These are phyloP conservation scores for Phaeophleospora eucalypticola DNA, from an alignment of 2,329 filamentous ascomycete genomes.

Conservation along the genomic window DNA sequence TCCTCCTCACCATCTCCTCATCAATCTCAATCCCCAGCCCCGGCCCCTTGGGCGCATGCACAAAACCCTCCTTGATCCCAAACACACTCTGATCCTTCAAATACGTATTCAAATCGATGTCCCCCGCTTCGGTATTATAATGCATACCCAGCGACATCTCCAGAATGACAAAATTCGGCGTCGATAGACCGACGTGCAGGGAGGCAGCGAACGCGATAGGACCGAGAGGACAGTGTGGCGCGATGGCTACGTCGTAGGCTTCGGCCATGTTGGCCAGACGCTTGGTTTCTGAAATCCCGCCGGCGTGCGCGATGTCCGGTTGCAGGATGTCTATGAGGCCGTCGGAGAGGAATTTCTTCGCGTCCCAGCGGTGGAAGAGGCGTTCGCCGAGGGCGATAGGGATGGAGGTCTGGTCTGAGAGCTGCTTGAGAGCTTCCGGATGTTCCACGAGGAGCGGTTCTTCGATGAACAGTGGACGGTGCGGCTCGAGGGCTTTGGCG, in stretches of 20 bases:
- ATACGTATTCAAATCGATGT: conserved; percentile 53
- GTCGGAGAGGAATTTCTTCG: conserved; percentile 66
- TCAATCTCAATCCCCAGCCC: conserved; percentile 44
- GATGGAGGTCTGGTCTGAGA: conserved; percentile 53
- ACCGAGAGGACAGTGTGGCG: conserved; percentile 69
- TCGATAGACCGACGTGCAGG: conserved; percentile 60
- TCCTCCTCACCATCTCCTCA: conserved; percentile 61
- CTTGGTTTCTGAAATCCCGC: conserved; percentile 66
- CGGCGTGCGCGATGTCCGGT: conserved; percentile 66
- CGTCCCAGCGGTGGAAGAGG: conserved; percentile 68
- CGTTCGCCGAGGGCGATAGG: conserved; percentile 71
- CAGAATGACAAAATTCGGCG: conserved; percentile 66
- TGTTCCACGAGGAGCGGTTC: conserved; percentile 70
- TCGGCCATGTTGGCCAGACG: conserved; percentile 69
- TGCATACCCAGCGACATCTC: conserved; percentile 79
- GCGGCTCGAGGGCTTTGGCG: conserved; percentile 61
- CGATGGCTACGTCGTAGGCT: conserved; percentile 64
- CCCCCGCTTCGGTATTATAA: conserved; percentile 62
- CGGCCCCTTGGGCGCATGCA: conserved; percentile 26
- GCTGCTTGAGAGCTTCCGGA: conserved; percentile 59
- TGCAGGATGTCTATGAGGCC: conserved; percentile 67
- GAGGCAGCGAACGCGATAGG: conserved; percentile 69
- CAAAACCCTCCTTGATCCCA: conserved; percentile 27
- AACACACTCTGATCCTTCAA: conserved; percentile 29
- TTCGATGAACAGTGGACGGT: conserved; percentile 70